Evolutionary conservation across 2,329 filamentous ascomycete genomes (phyloP).

Genomic region (Apiospora hydei): DNA sequence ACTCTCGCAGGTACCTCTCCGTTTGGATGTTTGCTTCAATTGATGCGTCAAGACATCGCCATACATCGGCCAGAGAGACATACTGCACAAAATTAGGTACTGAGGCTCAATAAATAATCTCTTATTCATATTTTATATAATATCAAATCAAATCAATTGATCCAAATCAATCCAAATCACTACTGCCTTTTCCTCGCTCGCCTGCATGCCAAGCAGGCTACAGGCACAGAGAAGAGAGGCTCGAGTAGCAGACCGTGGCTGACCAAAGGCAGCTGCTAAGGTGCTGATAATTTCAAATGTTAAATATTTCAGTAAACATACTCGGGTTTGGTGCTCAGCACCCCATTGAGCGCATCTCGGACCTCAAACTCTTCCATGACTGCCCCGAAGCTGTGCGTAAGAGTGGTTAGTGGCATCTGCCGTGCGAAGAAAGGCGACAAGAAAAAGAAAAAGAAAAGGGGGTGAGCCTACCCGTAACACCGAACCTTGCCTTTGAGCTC

Average conservation of each 20-base stretch:
- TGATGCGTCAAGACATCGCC: too few relatives aligned
- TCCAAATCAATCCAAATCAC: neutral
- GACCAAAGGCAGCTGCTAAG: neutral
- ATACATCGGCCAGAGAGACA: too few relatives aligned
- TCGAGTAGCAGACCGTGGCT: neutral
- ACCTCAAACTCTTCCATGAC: conserved; percentile 75
- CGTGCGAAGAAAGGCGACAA: neutral
- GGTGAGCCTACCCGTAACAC: conserved; percentile 78
- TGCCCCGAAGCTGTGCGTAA: conserved; percentile 63
- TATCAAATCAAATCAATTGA: neutral
- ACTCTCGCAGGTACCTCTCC: neutral
- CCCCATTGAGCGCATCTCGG: conserved; percentile 76
- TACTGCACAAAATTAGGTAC: neutral
- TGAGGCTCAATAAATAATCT: too few relatives aligned
- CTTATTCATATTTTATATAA: neutral
- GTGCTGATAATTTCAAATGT: neutral
- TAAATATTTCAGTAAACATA: conserved; percentile 32
- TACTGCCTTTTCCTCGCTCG: neutral
- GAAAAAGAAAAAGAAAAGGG: neutral
- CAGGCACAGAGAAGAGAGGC: neutral
- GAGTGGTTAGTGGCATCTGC: conserved; percentile 26
- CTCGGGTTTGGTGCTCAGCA: conserved; percentile 67
- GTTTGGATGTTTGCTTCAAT: too few relatives aligned
- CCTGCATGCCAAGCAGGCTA: neutral
- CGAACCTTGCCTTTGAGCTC: conserved; percentile 82